Evolutionary conservation across 2,329 filamentous ascomycete species (phyloP).

Genomic region (Xylaria multiplex): DNA sequence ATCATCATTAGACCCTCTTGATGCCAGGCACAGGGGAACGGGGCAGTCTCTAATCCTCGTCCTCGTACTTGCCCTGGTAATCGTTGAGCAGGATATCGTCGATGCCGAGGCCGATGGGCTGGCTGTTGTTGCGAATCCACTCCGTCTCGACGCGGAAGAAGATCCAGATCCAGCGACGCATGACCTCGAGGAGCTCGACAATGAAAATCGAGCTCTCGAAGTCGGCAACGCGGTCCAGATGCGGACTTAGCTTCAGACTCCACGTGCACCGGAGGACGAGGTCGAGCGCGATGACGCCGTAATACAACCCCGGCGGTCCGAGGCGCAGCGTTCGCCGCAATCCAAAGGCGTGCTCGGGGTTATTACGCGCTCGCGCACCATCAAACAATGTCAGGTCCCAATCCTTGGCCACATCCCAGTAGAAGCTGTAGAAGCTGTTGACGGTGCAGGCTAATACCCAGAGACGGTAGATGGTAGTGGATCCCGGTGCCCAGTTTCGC

Average conservation of each 20-base stretch:
- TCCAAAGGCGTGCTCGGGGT: constrained; percentile 75
- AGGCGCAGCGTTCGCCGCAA: constrained; percentile 80
- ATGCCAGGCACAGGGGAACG: constrained; percentile 22
- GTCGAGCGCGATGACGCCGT: constrained; percentile 81
- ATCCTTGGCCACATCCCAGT: constrained; percentile 96
- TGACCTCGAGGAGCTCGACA: constrained; percentile 86
- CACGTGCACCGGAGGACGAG: constrained; percentile 87
- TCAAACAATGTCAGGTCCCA: constrained; percentile 93
- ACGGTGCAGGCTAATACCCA: constrained; percentile 80
- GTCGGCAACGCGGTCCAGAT: constrained; percentile 84
- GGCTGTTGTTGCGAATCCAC: constrained; percentile 72
- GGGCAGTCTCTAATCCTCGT: constrained; percentile 54
- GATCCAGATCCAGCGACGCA: constrained; percentile 94
- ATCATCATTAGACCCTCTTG: constrained; percentile 15
- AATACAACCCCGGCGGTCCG: constrained; percentile 79
- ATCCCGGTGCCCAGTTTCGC: constrained; percentile 57
- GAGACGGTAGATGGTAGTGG: constrained; percentile 59
- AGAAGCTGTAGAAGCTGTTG: constrained; percentile 96
- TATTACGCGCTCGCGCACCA: constrained; percentile 59
- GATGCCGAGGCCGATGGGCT: constrained; percentile 59
- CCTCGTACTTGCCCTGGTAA: constrained; percentile 70
- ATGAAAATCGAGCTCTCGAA: constrained; percentile 89
- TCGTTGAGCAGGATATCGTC: constrained; percentile 82
- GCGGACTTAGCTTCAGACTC: constrained; percentile 85
- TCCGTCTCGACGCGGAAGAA: constrained; percentile 96